Evolutionary conservation across 1,284 basidiomycete genomes (phyloP).

Genomic region (Ceratobasidium sp.): DNA sequence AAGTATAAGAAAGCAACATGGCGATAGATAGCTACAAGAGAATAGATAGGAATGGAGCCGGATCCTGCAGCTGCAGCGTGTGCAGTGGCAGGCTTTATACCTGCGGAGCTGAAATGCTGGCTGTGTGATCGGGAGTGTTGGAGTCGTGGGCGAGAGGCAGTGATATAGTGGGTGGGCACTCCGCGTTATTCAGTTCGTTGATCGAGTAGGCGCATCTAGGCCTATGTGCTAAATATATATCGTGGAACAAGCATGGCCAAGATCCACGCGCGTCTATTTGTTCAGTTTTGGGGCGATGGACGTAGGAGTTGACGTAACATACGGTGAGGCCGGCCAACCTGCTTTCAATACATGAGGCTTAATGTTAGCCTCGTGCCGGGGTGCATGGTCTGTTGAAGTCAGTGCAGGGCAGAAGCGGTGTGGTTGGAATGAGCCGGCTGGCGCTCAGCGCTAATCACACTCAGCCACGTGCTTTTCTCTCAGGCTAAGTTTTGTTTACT

Average conservation of each 20-base stretch:
- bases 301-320: not conserved
- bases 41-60: not conserved
- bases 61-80: not conserved
- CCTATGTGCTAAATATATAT: constrained; percentile 6
- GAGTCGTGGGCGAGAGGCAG: constrained; percentile 6
- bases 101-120: not conserved
- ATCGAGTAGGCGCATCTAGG: not conserved
- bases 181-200: not conserved
- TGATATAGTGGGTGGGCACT: no score
- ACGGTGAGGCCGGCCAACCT: not conserved
- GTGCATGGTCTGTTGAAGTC: not conserved
- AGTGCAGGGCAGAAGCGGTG: not conserved
- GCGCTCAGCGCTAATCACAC: no score
- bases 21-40: not conserved
- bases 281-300: not conserved
- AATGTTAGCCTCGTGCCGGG: not conserved
- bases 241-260: constrained; percentile 12
- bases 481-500: constrained; percentile 38
- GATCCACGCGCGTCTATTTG: not conserved
- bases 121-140: not conserved
- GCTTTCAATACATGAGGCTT: not conserved
- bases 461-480: constrained; percentile 23
- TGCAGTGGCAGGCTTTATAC: not conserved
- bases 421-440: not conserved
- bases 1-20: constrained; percentile 17